Conservation (phyloP, 495 filamentous ascomycete species). For the Hypoxylon intermedium region DNA sequence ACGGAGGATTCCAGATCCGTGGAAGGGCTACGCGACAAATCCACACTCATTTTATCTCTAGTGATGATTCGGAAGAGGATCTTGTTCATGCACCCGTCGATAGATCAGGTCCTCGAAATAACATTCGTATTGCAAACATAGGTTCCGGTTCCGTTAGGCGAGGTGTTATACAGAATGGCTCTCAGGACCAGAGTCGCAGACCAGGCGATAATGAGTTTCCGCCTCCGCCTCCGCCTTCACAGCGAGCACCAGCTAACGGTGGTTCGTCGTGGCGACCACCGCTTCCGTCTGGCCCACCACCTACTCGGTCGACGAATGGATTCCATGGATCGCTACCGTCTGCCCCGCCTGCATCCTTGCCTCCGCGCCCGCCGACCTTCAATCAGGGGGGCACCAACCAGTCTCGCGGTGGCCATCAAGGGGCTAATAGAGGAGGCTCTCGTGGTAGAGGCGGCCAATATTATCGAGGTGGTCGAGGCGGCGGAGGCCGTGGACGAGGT, state of each 20-base stretch:
- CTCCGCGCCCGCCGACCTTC: conserved; percentile 26
- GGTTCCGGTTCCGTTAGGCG: conserved; percentile 12
- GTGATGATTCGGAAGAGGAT: conserved; percentile 53
- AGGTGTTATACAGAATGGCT: conserved; percentile 1
- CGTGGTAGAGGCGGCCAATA: conserved; percentile 9
- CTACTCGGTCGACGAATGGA: conserved; percentile 7
- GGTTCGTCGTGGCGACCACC: conserved; percentile 30
- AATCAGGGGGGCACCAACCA: background rate
- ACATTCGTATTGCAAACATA: conserved; percentile 45
- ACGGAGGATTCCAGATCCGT: conserved; percentile 42
- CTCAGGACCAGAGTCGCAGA: conserved; percentile 10
- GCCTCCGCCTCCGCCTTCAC: conserved; percentile 7
- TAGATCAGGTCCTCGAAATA: conserved; percentile 25
- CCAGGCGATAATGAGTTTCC: conserved; percentile 13
- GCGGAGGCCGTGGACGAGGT: conserved; percentile 36
- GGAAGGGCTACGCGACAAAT: conserved; percentile 47
- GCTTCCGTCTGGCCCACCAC: conserved; percentile 39
- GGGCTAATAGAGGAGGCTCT: conserved; percentile 5
- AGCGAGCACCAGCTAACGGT: background rate
- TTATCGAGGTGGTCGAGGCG: conserved; percentile 14
- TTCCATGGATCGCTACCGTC: conserved; percentile 21
- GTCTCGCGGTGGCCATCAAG: conserved; percentile 1
- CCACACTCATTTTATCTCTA: conserved; percentile 50
- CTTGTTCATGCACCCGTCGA: conserved; percentile 48
- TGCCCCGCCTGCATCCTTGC: conserved; percentile 27